These are phyloP conservation scores for Penicillium diatomitis DNA, from an alignment of 495 filamentous ascomycete genomes.

Conservation along the genomic window DNA sequence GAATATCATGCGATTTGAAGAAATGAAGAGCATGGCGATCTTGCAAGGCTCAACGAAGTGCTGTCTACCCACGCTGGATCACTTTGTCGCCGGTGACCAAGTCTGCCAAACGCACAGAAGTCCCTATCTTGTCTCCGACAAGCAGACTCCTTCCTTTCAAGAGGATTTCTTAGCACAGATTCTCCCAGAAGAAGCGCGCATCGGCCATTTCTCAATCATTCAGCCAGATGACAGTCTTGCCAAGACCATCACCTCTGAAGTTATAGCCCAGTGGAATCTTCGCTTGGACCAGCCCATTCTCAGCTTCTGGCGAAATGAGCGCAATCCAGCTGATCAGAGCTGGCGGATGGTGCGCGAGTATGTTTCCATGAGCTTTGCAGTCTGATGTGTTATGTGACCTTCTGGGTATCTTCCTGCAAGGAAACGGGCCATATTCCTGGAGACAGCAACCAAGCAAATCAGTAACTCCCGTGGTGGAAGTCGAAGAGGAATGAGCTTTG, in stretches of 20 bases:
- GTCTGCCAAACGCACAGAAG: too few species aligned
- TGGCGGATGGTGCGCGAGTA: conserved; percentile 16
- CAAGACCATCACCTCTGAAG: conserved; percentile 2
- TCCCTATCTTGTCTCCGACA: too few species aligned
- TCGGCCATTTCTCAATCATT: conserved; percentile 10
- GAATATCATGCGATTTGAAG: conserved; percentile 16
- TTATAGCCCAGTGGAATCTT: conserved; percentile 9
- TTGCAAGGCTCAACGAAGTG: too few species aligned
- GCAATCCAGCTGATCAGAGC: conserved; percentile 4
- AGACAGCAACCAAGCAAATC: too few species aligned
- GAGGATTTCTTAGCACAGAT: neutral
- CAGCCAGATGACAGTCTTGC: conserved; percentile 7
- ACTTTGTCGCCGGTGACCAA: too few species aligned
- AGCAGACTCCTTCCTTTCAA: too few species aligned
- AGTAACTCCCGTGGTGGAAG: too few species aligned
- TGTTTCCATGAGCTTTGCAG: neutral
- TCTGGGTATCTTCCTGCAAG: neutral
- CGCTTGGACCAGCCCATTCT: conserved; percentile 13
- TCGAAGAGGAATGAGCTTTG: too few species aligned
- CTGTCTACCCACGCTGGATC: too few species aligned
- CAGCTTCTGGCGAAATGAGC: conserved; percentile 15
- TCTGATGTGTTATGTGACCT: neutral
- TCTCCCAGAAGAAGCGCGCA: conserved; percentile 14
- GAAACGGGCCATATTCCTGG: too few species aligned
- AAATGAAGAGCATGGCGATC: conserved; percentile 3